phyloP scores from a whole-genome alignment of 164 flowering plant species.

The Macadamia tetraphylla region DNA sequence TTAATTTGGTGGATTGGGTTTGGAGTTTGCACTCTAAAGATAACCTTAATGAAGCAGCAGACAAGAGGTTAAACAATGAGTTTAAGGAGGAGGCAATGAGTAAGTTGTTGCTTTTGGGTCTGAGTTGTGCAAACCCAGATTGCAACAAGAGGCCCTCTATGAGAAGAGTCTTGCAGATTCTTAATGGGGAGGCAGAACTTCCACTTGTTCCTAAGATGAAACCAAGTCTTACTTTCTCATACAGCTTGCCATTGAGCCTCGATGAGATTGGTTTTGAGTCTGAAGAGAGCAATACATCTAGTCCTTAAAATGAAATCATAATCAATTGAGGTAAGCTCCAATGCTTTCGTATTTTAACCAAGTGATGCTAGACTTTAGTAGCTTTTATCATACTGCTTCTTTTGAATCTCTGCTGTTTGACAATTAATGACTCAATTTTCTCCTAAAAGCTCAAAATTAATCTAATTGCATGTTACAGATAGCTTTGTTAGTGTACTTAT shows the following conservation, averaged over 20 bases:
- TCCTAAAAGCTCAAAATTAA: slow-evolving; percentile 20
- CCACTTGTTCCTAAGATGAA: slow-evolving; percentile 49
- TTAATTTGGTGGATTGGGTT: slow-evolving; percentile 89
- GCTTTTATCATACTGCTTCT: neutral
- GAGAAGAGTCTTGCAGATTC: slow-evolving; percentile 83
- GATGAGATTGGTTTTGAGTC: slow-evolving; percentile 68
- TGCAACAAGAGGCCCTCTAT: slow-evolving; percentile 63
- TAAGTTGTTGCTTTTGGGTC: slow-evolving; percentile 70
- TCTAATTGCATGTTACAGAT: neutral
- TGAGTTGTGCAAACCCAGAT: slow-evolving; percentile 84
- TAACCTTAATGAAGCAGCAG: slow-evolving; percentile 64
- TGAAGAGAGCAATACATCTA: slow-evolving; percentile 25
- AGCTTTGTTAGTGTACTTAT: neutral
- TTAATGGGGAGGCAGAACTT: slow-evolving; percentile 56
- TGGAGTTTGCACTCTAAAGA: slow-evolving; percentile 66
- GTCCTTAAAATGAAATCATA: slow-evolving; percentile 26
- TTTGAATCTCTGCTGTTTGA: neutral
- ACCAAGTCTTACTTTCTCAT: slow-evolving; percentile 63
- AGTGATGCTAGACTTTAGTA: slow-evolving; percentile 8
- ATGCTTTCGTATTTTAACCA: neutral
- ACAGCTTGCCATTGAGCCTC: slow-evolving; percentile 45
- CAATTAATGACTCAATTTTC: neutral
- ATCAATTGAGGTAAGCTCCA: slow-evolving; percentile 19
- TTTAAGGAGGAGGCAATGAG: slow-evolving; percentile 56
- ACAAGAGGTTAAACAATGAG: slow-evolving; percentile 58